Conservation (phyloP, 2,329 filamentous ascomycete genomes). For the Geosmithia morbida region DNA sequence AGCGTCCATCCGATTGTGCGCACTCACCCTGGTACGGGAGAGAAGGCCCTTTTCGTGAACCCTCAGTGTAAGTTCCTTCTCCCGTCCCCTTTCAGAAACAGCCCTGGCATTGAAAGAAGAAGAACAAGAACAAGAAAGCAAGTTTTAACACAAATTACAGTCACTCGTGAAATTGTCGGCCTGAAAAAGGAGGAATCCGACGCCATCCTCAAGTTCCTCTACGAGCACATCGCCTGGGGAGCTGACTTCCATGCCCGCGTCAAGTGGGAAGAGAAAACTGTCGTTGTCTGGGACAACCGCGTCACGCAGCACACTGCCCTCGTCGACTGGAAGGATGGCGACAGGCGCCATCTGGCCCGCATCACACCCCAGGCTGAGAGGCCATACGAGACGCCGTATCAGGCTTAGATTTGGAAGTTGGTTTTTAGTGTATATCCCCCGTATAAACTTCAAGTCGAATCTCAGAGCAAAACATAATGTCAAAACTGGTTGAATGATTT, state of each 20-base stretch:
- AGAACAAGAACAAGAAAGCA: neutral
- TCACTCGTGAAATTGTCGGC: slow-evolving; percentile 68
- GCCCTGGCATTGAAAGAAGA: neutral
- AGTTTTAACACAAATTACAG: slow-evolving; percentile 18
- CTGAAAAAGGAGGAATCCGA: slow-evolving; percentile 82
- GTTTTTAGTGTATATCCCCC: neutral
- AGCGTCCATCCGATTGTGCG: slow-evolving; percentile 65
- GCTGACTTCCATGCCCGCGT: slow-evolving; percentile 60
- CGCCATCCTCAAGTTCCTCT: slow-evolving; percentile 57
- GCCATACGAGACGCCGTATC: slow-evolving; percentile 53
- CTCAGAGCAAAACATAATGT: too few species aligned
- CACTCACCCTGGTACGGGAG: slow-evolving; percentile 69
- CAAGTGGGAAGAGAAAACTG: slow-evolving; percentile 66
- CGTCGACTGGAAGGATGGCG: slow-evolving; percentile 68
- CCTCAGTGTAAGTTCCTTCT: slow-evolving; percentile 60
- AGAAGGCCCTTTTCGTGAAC: slow-evolving; percentile 75
- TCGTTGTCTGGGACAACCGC: slow-evolving; percentile 79
- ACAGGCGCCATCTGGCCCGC: slow-evolving; percentile 64
- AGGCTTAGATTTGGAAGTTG: slow-evolving; percentile 1
- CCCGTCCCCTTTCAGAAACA: too few species aligned
- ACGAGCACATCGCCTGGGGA: slow-evolving; percentile 31
- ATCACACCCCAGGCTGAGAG: slow-evolving; percentile 73
- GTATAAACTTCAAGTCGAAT: neutral
- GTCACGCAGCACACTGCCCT: slow-evolving; percentile 67
- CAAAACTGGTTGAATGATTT: neutral